Evolutionary conservation across 148 eudicot species (phyloP), one percentile per base, ranked within the genome.

Genomic region (Heliosperma pusillum): DNA sequence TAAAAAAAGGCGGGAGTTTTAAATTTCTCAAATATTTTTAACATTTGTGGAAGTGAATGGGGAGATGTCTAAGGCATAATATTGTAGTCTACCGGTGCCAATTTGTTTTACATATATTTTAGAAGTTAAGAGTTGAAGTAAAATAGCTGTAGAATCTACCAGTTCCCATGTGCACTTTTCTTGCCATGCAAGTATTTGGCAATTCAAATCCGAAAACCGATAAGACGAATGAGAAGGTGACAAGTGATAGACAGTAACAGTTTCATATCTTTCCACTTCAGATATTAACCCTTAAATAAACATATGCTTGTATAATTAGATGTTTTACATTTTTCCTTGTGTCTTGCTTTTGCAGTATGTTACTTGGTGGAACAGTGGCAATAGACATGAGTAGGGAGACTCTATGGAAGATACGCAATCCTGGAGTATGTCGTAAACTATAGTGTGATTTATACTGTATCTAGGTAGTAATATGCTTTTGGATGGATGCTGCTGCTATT

Each of bases 341-440:
- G 56, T 50, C 12, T 66, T 2, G 12, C 70, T 68, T 70, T 53
- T 80, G 80, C 84, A 89, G 93, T 45, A 27, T 82, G 12, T 85
- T 89, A 83, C 76, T 89, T 62, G 89, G 86, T 40, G 90, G 90
- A 15, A 70, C 76, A 26, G 76, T 62, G 67, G 80, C 83, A 13
- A 47, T 89, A 58, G 86, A 85, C 77, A 75, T 71, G 47, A 79
- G 88, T 47, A 78, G 87, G 72, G 84, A 82, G 63, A 73, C 83
- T 33, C 57, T 87, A 30, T 87, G 90, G 93, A 82, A 87, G 61
- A 80, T 83, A 83, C 80, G 77, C 24, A 89, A 89, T 80, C 24
- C 87, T 17, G 93, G 90, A 89, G 93, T 89, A 87, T 56, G 80
- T 60, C 70, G n/a, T 52, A 30, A 42, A 17, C n/a, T 52, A 70